These are phyloP conservation scores for Colletotrichum costaricense DNA, from an alignment of 2,329 filamentous ascomycete species.

Conservation along the genomic window DNA sequence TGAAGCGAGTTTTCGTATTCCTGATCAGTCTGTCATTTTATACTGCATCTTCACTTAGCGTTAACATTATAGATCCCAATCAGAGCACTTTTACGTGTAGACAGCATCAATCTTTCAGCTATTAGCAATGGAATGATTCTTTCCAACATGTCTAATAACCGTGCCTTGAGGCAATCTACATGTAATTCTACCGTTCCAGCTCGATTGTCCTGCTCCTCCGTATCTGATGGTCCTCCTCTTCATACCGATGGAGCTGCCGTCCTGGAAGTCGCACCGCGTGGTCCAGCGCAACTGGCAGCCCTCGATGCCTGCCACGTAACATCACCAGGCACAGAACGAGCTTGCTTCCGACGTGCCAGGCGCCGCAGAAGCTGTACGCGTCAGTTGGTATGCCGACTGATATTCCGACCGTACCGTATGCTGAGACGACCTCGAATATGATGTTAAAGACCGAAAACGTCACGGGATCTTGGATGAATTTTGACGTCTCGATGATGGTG, in stretches of 20 bases:
- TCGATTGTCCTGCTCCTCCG: neutral
- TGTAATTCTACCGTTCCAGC: neutral
- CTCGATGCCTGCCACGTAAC: constrained; percentile 65
- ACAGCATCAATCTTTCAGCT: neutral
- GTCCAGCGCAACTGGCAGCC: constrained; percentile 66
- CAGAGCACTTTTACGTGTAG: neutral
- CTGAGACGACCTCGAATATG: constrained; percentile 67
- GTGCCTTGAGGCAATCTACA: neutral
- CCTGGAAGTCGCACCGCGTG: constrained; percentile 59
- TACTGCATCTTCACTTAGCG: neutral
- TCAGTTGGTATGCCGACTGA: constrained; percentile 65
- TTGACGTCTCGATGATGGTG: constrained; percentile 67
- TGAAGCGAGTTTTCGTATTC: neutral
- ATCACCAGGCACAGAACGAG: constrained; percentile 68
- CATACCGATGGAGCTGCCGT: constrained; percentile 43
- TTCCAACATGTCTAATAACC: neutral
- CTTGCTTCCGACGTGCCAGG: constrained; percentile 66
- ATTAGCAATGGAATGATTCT: neutral
- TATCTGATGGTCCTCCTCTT: constrained; percentile 41
- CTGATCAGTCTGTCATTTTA: neutral
- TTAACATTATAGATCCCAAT: neutral
- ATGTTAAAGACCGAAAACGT: constrained; percentile 71
- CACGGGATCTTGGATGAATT: constrained; percentile 62
- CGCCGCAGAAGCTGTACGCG: constrained; percentile 66
- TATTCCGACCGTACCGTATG: constrained; percentile 72